These are phyloP conservation scores for Chlamydomonas eustigma DNA, from an alignment of 139 green algal species.

Conservation along the genomic window DNA sequence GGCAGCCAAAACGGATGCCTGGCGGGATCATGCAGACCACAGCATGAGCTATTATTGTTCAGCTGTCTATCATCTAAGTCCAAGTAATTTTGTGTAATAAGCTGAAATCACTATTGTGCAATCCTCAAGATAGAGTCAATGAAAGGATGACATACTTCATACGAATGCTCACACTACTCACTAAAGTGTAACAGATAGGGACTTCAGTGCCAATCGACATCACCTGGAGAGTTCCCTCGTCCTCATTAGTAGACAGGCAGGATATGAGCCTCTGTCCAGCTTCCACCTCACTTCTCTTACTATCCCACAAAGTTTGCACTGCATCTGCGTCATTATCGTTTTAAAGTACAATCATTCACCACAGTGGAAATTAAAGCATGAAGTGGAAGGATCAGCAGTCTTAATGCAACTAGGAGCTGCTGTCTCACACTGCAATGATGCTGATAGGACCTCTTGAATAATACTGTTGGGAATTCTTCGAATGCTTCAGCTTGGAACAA, in stretches of 20 bases:
- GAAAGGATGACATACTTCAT: not conserved
- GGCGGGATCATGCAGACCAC: not conserved
- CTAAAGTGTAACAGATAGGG: not conserved
- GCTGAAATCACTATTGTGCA: too few species aligned
- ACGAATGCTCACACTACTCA: not conserved
- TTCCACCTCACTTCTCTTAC: not conserved
- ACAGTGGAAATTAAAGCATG: too few species aligned
- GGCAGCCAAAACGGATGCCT: not conserved
- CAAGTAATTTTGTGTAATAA: not conserved
- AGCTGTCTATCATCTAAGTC: not conserved
- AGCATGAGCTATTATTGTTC: not conserved
- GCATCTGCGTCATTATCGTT: not conserved
- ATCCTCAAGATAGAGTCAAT: too few species aligned
- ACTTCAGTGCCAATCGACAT: not conserved
- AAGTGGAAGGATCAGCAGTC: not conserved
- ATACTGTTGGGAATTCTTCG: not conserved
- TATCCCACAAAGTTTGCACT: not conserved
- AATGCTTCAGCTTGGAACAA: not conserved
- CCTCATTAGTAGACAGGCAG: not conserved
- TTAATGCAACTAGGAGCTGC: not conserved
- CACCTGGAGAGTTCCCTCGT: not conserved
- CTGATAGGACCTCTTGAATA: not conserved
- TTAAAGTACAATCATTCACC: not conserved
- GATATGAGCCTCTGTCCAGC: not conserved
- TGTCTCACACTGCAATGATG: not conserved